Conservation (phyloP, 1,284 basidiomycete species). For the Ceratobasidium papillatum region DNA sequence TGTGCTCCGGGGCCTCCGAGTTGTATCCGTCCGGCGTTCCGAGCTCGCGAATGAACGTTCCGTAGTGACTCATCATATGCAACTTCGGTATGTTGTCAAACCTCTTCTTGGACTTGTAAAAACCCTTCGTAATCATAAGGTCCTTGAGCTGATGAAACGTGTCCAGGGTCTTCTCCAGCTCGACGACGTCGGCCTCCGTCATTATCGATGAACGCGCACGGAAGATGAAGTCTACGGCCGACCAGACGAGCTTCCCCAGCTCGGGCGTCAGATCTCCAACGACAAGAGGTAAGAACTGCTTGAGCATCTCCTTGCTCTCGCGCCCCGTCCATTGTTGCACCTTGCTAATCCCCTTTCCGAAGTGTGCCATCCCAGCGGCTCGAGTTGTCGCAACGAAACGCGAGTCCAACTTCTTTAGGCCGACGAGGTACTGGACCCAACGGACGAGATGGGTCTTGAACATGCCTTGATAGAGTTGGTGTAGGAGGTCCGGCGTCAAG, state of each 20-base stretch:
- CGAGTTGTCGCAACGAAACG: conserved; percentile 31
- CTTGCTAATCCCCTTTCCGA: conserved; percentile 41
- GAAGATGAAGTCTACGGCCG: background rate
- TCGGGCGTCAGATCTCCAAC: background rate
- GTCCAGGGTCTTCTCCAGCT: conserved; percentile 37
- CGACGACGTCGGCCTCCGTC: conserved; percentile 20
- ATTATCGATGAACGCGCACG: background rate
- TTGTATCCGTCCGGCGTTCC: conserved; percentile 42
- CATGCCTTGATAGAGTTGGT: conserved; percentile 52
- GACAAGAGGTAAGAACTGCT: conserved; percentile 8
- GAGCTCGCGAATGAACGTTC: conserved; percentile 8
- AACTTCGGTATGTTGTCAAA: conserved; percentile 45
- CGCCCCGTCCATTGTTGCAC: conserved; percentile 50
- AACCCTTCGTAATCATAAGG: conserved; percentile 29
- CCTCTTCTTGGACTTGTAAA: conserved; percentile 19
- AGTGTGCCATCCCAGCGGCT: conserved; percentile 5
- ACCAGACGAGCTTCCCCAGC: background rate
- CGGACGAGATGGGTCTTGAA: conserved; percentile 47
- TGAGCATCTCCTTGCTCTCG: conserved; percentile 52
- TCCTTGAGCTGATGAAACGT: conserved; percentile 44
- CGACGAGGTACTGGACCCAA: conserved; percentile 39
- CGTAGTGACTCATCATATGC: conserved; percentile 39
- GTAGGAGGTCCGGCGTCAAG: conserved; percentile 50
- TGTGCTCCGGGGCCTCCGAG: conserved; percentile 42
- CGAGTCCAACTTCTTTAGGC: conserved; percentile 21